Evolutionary conservation across 306 rosid species (phyloP), one percentile per base, ranked within the genome.

Genomic region (Aeschynomene evenia): DNA sequence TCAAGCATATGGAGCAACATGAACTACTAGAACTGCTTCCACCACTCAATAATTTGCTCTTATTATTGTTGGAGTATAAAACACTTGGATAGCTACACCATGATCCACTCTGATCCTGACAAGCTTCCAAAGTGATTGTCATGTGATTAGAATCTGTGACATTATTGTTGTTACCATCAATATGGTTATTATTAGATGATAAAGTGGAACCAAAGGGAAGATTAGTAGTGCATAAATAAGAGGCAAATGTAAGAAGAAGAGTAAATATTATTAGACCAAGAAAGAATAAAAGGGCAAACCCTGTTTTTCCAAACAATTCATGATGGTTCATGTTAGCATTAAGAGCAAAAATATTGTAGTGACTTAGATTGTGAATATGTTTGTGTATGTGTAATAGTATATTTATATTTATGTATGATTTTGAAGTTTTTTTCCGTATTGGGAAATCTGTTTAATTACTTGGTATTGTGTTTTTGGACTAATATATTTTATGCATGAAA

Each of bases 1-100:
- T 71, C 68, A 81, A 74, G 26, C 88, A 84, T 66, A 84, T 81
- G 11, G 79, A 74, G 58, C 88, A 82, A 2, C 76, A 78, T 42
- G 70, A 19, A 72, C 71, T 23, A 39, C 59, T 54, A 4, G 79
- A 79, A 34, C 53, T 31, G 39, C 51, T 23, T 5, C n/a, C 26
- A 1, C 23, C 22, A 2, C 39, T 8, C 31, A 68, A n/a, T 14
- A n/a, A n/a, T n/a, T n/a, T n/a, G n/a, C n/a, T n/a, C n/a, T n/a
- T n/a, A n/a, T 63, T 78, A 6, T 10, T 34, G 33, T 70, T 71
- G 39, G 81, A 37, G 36, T 34, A 56, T n/a, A 15, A 12, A 2
- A 76, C 36, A 16, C 36, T 79, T 1, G 78, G 77, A 59, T 60
- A 59, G 12, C 50, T 71, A 11, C 22, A 21, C n/a, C 66, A 37